Conservation (phyloP, 352 stramenopile species). For the Phytophthora aleatoria region DNA sequence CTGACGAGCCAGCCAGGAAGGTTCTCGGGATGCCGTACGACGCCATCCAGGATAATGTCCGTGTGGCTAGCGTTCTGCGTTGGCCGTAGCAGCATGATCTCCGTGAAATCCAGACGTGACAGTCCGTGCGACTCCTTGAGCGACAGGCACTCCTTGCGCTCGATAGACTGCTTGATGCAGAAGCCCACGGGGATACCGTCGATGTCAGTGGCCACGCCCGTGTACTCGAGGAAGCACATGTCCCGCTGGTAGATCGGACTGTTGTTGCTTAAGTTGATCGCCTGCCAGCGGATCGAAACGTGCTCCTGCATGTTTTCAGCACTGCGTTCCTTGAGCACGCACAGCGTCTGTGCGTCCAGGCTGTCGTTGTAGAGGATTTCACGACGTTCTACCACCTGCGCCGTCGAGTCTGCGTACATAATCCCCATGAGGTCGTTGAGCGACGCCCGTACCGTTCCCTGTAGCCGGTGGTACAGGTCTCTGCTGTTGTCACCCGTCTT, state of each 20-base stretch:
- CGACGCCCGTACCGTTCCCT: constrained; percentile 56
- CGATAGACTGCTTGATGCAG: constrained; percentile 61
- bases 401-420: constrained; percentile 58
- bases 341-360: constrained; percentile 66
- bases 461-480: constrained; percentile 58
- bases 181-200: constrained; percentile 65
- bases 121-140: constrained; percentile 73
- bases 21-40: constrained; percentile 43
- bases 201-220: constrained; percentile 60
- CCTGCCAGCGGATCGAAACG: constrained; percentile 75
- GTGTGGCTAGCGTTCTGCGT: constrained; percentile 53
- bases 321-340: constrained; percentile 53
- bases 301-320: constrained; percentile 57
- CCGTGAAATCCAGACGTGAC: constrained; percentile 48
- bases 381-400: constrained; percentile 47
- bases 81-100: constrained; percentile 55
- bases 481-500: constrained; percentile 46
- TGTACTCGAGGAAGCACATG: constrained; percentile 78
- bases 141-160: constrained; percentile 58
- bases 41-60: constrained; percentile 57
- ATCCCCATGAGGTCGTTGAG: constrained; percentile 68
- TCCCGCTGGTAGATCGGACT: constrained; percentile 59
- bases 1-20: constrained; percentile 46
- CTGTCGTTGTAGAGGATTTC: constrained; percentile 61
- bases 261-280: constrained; percentile 56